Evolutionary conservation across 805 yeast species (phyloP).

Genomic region (Candida piceae): DNA sequence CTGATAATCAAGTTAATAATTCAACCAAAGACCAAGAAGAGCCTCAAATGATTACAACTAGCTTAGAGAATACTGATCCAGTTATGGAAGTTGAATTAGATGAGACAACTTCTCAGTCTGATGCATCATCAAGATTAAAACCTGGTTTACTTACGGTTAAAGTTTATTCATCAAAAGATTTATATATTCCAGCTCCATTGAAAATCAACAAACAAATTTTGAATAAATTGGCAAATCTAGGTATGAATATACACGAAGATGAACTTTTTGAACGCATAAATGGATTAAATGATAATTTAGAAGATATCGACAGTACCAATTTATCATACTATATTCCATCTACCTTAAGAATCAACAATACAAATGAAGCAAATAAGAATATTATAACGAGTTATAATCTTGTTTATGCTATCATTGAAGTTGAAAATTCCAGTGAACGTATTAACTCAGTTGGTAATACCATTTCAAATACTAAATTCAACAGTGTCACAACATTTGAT

Average conservation of each 20-base stretch:
- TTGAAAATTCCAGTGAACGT: constrained; percentile 88
- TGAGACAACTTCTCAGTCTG: too few relatives aligned
- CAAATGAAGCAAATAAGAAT: constrained; percentile 52
- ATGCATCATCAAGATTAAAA: constrained; percentile 20
- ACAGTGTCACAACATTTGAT: constrained; percentile 87
- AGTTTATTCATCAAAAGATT: constrained; percentile 62
- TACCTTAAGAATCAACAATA: constrained; percentile 26
- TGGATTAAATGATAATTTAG: constrained; percentile 23
- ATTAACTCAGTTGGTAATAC: constrained; percentile 86
- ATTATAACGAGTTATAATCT: constrained; percentile 43
- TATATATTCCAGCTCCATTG: constrained; percentile 66
- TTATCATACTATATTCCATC: constrained; percentile 42
- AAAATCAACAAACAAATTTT: constrained; percentile 60
- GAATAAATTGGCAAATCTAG: constrained; percentile 60
- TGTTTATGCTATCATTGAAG: constrained; percentile 83
- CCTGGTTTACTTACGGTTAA: constrained; percentile 79
- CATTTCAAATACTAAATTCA: constrained; percentile 73
- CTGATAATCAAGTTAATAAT: too few relatives aligned
- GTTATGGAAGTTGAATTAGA: constrained; percentile 23
- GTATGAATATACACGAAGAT: constrained; percentile 34
- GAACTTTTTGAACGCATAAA: constrained; percentile 31
- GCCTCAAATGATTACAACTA: constrained; percentile 21
- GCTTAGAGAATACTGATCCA: constrained; percentile 30
- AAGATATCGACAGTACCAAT: constrained; percentile 23
- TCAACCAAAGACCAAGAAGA: too few relatives aligned